Evolutionary conservation across 2,329 filamentous ascomycete species (phyloP).

Genomic region (Fusarium pseudocircinatum): DNA sequence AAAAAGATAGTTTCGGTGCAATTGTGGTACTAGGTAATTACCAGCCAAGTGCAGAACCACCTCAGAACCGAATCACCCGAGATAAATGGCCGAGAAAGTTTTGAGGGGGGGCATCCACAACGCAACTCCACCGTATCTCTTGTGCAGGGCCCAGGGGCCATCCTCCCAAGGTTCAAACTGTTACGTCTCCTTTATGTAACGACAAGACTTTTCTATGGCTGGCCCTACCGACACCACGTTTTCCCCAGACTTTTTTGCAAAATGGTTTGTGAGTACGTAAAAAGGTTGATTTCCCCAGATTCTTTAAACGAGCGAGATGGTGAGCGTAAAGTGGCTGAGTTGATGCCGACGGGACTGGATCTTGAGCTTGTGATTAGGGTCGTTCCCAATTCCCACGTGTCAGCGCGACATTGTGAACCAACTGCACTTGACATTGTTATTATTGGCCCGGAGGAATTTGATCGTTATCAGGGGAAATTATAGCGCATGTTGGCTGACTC

Average conservation of each 20-base stretch:
- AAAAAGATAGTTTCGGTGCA: not conserved
- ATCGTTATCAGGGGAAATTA: not conserved
- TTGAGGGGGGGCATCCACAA: not conserved
- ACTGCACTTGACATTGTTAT: not conserved
- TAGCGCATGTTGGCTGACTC: slow-evolving; percentile 4
- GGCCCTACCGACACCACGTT: slow-evolving; percentile 18
- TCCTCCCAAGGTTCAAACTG: slow-evolving; percentile 4
- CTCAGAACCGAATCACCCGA: not conserved
- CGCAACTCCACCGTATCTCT: not conserved
- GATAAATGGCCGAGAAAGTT: not conserved
- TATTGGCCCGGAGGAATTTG: not conserved
- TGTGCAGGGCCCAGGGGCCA: not conserved
- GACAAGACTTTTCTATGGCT: slow-evolving; percentile 34
- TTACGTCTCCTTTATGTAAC: slow-evolving; percentile 44
- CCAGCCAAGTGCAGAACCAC: not conserved
- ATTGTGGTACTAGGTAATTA: not conserved
- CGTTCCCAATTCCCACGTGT: slow-evolving; percentile 22
- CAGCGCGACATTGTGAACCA: not conserved
- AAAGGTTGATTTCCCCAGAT: slow-evolving; percentile 27
- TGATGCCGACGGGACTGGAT: slow-evolving; percentile 27
- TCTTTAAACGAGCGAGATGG: not conserved
- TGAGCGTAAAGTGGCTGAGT: not conserved
- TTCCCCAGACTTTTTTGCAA: slow-evolving; percentile 31
- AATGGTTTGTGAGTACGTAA: slow-evolving; percentile 1
- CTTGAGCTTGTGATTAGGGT: slow-evolving; percentile 33